Evolutionary conservation across 2,329 filamentous ascomycete species (phyloP).

Genomic region (Metarhizium sp.): DNA sequence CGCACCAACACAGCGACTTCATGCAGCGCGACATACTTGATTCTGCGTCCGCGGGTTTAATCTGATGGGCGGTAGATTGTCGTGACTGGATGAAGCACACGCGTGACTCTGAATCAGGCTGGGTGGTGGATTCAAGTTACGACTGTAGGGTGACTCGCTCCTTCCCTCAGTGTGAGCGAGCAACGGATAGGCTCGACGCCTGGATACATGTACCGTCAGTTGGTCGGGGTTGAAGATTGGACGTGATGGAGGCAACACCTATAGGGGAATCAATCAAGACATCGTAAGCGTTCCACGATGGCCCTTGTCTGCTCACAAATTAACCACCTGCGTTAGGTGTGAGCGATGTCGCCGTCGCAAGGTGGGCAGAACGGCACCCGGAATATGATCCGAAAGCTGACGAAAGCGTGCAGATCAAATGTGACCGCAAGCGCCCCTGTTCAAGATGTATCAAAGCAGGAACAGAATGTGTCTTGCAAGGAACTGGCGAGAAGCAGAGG

Average conservation of each 20-base stretch:
- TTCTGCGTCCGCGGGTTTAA: no score
- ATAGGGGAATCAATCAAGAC: constrained; percentile 26
- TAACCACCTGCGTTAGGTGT: constrained; percentile 21
- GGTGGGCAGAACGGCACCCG: constrained; percentile 15
- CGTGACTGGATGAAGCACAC: no score
- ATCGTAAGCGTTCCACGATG: constrained; percentile 18
- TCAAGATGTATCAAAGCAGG: constrained; percentile 35
- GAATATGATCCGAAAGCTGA: neutral
- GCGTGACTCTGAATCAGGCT: no score
- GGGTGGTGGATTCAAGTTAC: no score
- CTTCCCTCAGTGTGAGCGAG: no score
- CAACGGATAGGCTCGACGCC: no score
- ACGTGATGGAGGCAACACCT: constrained; percentile 21
- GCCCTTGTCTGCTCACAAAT: neutral
- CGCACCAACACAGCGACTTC: no score
- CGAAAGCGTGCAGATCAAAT: constrained; percentile 34
- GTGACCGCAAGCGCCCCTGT: constrained; percentile 41
- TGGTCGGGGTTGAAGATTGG: neutral
- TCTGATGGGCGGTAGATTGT: no score
- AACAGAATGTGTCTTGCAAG: constrained; percentile 29
- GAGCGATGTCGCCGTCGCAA: constrained; percentile 34
- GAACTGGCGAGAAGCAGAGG: constrained; percentile 33
- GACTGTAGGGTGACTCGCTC: no score
- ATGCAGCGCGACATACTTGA: no score
- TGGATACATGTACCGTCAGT: no score